These are phyloP conservation scores for Friedmanniomyces simplex DNA, from an alignment of 495 filamentous ascomycete genomes.

Conservation along the genomic window DNA sequence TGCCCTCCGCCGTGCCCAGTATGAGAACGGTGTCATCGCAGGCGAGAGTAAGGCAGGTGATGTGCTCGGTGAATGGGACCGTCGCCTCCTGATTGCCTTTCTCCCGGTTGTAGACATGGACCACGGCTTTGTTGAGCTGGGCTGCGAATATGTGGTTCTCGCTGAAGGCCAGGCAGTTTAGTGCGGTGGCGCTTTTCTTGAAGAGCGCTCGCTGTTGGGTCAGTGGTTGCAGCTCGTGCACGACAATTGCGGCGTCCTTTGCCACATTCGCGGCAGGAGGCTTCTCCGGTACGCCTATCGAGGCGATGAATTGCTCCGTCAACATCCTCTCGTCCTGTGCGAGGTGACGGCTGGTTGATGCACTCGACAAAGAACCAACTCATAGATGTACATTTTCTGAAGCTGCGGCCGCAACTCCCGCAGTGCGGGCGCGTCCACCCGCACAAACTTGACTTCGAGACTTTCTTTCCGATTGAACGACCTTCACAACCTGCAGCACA, in stretches of 20 bases:
- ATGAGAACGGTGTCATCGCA: slow-evolving; percentile 53
- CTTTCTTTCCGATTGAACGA: background rate
- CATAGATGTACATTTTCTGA: no score
- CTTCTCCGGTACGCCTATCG: slow-evolving; percentile 55
- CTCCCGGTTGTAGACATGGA: slow-evolving; percentile 80
- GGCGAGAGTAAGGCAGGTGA: slow-evolving; percentile 59
- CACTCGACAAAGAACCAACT: no score
- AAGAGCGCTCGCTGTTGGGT: slow-evolving; percentile 61
- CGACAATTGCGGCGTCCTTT: slow-evolving; percentile 72
- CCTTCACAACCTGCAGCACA: background rate
- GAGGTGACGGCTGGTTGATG: no score
- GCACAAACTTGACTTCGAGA: background rate
- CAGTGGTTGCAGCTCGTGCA: slow-evolving; percentile 70
- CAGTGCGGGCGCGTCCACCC: background rate
- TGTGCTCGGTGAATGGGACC: slow-evolving; percentile 75
- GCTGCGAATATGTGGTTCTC: slow-evolving; percentile 80
- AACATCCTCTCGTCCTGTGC: slow-evolving; percentile 48
- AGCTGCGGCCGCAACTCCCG: no score
- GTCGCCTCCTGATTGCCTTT: slow-evolving; percentile 78
- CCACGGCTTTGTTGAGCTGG: slow-evolving; percentile 78
- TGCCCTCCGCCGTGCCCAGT: slow-evolving; percentile 76
- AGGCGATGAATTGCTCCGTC: slow-evolving; percentile 69
- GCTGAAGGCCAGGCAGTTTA: slow-evolving; percentile 71
- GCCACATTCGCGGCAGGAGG: slow-evolving; percentile 52
- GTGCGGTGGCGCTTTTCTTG: slow-evolving; percentile 80